Evolutionary conservation across 23 red algal species (phyloP).

Genomic region (Gracilaria caudata): DNA sequence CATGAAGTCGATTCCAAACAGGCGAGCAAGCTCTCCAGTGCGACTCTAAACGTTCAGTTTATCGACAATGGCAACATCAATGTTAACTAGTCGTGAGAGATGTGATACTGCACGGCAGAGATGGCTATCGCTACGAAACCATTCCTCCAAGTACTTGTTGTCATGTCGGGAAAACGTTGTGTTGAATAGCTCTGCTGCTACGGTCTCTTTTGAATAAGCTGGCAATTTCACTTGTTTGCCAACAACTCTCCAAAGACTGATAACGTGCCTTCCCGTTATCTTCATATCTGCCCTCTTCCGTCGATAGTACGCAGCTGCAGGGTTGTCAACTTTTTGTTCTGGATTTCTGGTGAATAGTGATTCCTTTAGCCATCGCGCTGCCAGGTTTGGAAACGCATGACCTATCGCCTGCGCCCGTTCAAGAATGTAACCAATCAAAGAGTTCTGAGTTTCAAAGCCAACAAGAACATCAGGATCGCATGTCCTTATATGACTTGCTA

Average conservation of each 20-base stretch:
- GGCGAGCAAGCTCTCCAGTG: slow-evolving; percentile 91
- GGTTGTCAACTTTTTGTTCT: slow-evolving; percentile 9
- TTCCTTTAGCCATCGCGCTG: slow-evolving; percentile 63
- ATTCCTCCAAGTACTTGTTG: slow-evolving; percentile 50
- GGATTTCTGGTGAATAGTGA: slow-evolving; percentile 1
- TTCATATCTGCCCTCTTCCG: slow-evolving; percentile 81
- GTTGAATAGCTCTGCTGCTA: slow-evolving; percentile 79
- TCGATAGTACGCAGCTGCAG: slow-evolving; percentile 60
- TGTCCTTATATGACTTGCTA: slow-evolving; percentile 32
- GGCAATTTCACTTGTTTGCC: slow-evolving; percentile 82
- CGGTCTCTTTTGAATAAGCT: slow-evolving; percentile 73
- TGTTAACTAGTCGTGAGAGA: slow-evolving; percentile 25
- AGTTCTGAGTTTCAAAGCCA: slow-evolving; percentile 74
- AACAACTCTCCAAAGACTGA: slow-evolving; percentile 93
- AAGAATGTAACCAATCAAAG: slow-evolving; percentile 85
- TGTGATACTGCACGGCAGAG: slow-evolving; percentile 46
- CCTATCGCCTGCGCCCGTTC: slow-evolving; percentile 76
- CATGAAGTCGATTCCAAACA: slow-evolving; percentile 96
- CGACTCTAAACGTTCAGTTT: slow-evolving; percentile 78
- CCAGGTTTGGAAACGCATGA: slow-evolving; percentile 43
- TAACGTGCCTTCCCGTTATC: slow-evolving; percentile 86
- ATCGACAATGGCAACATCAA: slow-evolving; percentile 69
- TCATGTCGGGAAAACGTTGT: slow-evolving; percentile 68
- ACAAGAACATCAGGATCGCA: slow-evolving; percentile 87
- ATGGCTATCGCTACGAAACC: slow-evolving; percentile 27